A percentile compares a stretch with the other conserved stretches of the same genome.
Conservation (phyloP, 768 basidiomycete genomes). For the Mycena vitilis region DNA sequence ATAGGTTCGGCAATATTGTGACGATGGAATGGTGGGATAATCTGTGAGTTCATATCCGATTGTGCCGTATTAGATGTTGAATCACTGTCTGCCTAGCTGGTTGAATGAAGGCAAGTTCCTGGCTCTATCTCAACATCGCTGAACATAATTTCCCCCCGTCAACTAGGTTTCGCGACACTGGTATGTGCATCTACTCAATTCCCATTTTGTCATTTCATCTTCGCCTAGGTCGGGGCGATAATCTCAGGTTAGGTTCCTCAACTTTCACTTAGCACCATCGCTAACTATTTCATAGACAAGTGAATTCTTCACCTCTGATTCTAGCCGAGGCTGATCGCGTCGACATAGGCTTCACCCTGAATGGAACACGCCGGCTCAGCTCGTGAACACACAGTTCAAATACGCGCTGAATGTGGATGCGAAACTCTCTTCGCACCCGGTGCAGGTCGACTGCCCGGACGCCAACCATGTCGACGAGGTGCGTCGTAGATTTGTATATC, state of each 20-base stretch:
- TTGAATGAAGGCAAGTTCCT: constrained; percentile 20
- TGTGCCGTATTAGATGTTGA: not conserved
- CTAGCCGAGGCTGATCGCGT: not conserved
- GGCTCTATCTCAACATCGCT: not conserved
- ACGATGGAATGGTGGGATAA: constrained; percentile 79
- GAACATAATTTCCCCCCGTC: not conserved
- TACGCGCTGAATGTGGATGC: constrained; percentile 70
- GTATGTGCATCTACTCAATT: not conserved
- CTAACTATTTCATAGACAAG: constrained; percentile 2
- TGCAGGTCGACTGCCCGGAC: constrained; percentile 74
- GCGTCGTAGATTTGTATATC: not conserved
- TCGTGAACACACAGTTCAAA: constrained; percentile 64
- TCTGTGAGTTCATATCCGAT: constrained; percentile 45
- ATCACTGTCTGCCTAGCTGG: not conserved
- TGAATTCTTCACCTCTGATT: not conserved
- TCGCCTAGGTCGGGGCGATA: not conserved
- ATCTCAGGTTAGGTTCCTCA: constrained; percentile 6
- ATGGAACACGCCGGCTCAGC: constrained; percentile 68
- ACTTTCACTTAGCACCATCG: not conserved
- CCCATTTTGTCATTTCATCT: not conserved
- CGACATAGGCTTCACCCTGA: constrained; percentile 51
- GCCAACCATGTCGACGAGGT: constrained; percentile 68
- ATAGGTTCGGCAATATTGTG: constrained; percentile 71
- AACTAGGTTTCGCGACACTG: constrained; percentile 16
- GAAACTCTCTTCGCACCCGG: constrained; percentile 72